These are phyloP conservation scores for Mimosa bimucronata DNA, from an alignment of 306 rosid genomes.

Conservation along the genomic window DNA sequence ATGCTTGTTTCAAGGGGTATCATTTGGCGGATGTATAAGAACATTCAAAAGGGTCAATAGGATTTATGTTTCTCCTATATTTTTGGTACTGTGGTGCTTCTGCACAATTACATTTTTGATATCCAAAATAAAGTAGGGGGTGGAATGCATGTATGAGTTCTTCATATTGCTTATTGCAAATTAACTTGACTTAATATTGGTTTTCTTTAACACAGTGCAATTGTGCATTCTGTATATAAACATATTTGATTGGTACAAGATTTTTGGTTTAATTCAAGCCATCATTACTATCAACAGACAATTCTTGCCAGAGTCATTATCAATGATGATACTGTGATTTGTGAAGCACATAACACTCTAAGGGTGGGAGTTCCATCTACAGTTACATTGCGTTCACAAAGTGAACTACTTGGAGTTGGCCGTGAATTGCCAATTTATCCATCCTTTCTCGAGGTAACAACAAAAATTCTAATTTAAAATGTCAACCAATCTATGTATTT, in stretches of 20 bases:
- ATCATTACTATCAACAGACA: constrained; percentile 54
- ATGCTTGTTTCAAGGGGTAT: background rate
- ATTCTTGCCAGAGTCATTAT: constrained; percentile 63
- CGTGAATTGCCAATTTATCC: constrained; percentile 84
- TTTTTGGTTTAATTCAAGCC: constrained; percentile 35
- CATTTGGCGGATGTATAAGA: background rate
- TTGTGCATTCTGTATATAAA: constrained; percentile 9
- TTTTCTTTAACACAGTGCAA: constrained; percentile 15
- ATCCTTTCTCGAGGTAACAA: constrained; percentile 73
- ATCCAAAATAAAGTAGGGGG: background rate
- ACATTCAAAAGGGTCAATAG: background rate
- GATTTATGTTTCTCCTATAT: background rate
- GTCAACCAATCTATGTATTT: constrained; percentile 11
- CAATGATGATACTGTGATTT: constrained; percentile 56
- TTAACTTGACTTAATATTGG: constrained; percentile 3
- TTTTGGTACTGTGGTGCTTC: background rate
- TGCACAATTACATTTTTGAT: background rate
- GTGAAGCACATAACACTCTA: constrained; percentile 66
- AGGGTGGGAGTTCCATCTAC: constrained; percentile 79
- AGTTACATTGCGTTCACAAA: constrained; percentile 71
- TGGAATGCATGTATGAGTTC: background rate
- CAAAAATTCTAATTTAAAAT: constrained; percentile 23
- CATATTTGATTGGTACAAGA: constrained; percentile 19
- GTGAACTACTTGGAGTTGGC: constrained; percentile 84
- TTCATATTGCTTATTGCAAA: constrained; percentile 6